A percentile compares a stretch with the other conserved stretches of the same genome.
Evolutionary conservation across 2,329 filamentous ascomycete genomes (phyloP).

Genomic region (Truncatella angustata): DNA sequence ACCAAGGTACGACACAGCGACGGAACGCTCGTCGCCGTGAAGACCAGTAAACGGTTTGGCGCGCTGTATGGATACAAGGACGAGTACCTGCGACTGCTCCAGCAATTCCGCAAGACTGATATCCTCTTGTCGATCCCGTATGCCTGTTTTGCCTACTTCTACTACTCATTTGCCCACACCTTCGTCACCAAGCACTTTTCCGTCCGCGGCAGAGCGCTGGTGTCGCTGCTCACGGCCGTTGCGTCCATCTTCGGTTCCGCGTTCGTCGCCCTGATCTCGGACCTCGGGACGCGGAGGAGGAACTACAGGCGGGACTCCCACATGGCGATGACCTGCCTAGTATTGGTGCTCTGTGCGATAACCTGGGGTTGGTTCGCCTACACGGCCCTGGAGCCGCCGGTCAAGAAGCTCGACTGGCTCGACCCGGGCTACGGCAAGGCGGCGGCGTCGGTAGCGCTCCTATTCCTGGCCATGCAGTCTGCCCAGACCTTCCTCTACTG

Average conservation of each 20-base stretch:
- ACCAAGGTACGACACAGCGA: neutral
- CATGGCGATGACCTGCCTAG: too few species aligned
- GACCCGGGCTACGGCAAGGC: neutral
- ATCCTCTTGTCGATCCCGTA: neutral
- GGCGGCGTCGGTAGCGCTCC: neutral
- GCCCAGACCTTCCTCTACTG: slow-evolving; percentile 1
- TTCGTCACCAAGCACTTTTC: slow-evolving; percentile 5
- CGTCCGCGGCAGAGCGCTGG: neutral
- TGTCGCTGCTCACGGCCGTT: neutral
- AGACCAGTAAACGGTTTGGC: neutral
- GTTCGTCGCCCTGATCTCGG: neutral
- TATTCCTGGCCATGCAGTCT: neutral
- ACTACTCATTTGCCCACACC: slow-evolving; percentile 2
- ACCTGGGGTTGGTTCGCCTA: slow-evolving; percentile 1
- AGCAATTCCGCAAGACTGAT: neutral
- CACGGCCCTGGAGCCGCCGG: neutral
- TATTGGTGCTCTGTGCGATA: neutral
- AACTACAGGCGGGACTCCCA: too few species aligned
- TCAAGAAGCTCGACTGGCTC: neutral
- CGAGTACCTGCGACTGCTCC: neutral
- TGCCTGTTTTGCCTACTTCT: slow-evolving; percentile 2
- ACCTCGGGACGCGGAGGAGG: too few species aligned
- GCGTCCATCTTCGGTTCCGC: neutral
- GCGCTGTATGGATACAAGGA: neutral
- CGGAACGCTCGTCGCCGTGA: neutral